Evolutionary conservation across 2,329 filamentous ascomycete genomes (phyloP).

Genomic region (Cordyceps fumosorosea): DNA sequence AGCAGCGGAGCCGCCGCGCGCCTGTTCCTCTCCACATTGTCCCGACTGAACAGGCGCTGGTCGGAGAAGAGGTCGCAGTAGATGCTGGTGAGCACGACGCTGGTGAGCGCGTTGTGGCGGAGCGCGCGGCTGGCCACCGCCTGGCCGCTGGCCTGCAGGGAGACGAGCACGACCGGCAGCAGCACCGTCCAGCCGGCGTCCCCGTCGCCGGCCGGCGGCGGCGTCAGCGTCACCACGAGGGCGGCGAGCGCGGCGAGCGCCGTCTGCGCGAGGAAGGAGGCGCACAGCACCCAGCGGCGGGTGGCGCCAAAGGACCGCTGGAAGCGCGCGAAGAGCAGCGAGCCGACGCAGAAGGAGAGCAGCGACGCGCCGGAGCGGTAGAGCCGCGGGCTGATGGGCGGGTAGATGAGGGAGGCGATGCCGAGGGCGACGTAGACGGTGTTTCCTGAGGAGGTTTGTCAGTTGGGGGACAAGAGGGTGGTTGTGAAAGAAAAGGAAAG

Average conservation of each 20-base stretch:
- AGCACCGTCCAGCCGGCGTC: conserved; percentile 53
- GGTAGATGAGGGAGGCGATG: conserved; percentile 46
- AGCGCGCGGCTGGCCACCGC: conserved; percentile 67
- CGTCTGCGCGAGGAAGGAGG: conserved; percentile 50
- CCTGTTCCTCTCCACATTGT: conserved; percentile 45
- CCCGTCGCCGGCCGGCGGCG: conserved; percentile 32
- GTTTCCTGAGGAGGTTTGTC: conserved; percentile 44
- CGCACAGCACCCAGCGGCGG: conserved; percentile 58
- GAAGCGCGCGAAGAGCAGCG: conserved; percentile 62
- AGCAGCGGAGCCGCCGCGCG: conserved; percentile 42
- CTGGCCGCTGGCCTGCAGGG: conserved; percentile 73
- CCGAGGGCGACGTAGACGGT: conserved; percentile 74
- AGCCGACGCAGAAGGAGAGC: conserved; percentile 63
- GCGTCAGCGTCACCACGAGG: conserved; percentile 43
- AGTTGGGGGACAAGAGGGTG: too few relatives aligned
- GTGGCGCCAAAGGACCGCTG: conserved; percentile 53
- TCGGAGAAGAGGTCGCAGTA: conserved; percentile 78
- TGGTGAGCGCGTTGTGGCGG: conserved; percentile 64
- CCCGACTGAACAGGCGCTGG: conserved; percentile 35
- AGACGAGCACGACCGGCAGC: conserved; percentile 61
- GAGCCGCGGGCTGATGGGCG: conserved; percentile 22
- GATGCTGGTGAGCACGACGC: conserved; percentile 72
- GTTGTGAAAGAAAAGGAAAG: too few relatives aligned
- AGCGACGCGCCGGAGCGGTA: conserved; percentile 65
- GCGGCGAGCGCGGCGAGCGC: conserved; percentile 46